Conservation (phyloP, 345 rosid species). For the Gossypium longicalyx region DNA sequence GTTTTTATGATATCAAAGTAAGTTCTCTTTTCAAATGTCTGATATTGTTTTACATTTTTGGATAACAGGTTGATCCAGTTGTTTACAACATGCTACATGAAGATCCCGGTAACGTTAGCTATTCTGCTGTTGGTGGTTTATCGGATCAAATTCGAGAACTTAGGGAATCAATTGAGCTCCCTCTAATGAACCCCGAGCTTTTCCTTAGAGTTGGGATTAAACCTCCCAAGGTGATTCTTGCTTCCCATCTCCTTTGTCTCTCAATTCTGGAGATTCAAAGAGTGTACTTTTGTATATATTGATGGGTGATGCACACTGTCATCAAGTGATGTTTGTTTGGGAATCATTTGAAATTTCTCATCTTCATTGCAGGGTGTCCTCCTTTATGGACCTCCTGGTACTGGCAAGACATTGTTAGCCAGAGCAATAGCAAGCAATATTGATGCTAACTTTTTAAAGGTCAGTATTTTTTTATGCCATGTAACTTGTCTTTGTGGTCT, state of each 20-base stretch:
- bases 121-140: slow-evolving; percentile 94
- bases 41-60: slow-evolving; percentile 4
- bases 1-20: neutral
- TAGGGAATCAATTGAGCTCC: slow-evolving; percentile 93
- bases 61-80: slow-evolving; percentile 80
- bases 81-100: slow-evolving; percentile 96
- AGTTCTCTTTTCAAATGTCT: slow-evolving; percentile 1
- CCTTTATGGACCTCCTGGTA: slow-evolving; percentile 98
- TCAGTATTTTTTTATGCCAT: slow-evolving; percentile 22
- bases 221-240: slow-evolving; percentile 75
- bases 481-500: neutral
- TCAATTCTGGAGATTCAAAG: neutral
- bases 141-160: slow-evolving; percentile 92
- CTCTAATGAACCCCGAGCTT: slow-evolving; percentile 96
- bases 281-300: neutral
- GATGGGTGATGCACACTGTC: neutral
- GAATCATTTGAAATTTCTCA: slow-evolving; percentile 1
- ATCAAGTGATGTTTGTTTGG: neutral
- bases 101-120: slow-evolving; percentile 96
- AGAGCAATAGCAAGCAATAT: slow-evolving; percentile 98
- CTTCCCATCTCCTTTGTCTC: neutral
- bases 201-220: slow-evolving; percentile 90
- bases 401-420: slow-evolving; percentile 93
- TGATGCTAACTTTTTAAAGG: slow-evolving; percentile 96
- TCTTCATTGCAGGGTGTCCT: slow-evolving; percentile 69